These are phyloP conservation scores for Metschnikowia koreensis DNA, from an alignment of 805 yeast genomes.

Conservation along the genomic window DNA sequence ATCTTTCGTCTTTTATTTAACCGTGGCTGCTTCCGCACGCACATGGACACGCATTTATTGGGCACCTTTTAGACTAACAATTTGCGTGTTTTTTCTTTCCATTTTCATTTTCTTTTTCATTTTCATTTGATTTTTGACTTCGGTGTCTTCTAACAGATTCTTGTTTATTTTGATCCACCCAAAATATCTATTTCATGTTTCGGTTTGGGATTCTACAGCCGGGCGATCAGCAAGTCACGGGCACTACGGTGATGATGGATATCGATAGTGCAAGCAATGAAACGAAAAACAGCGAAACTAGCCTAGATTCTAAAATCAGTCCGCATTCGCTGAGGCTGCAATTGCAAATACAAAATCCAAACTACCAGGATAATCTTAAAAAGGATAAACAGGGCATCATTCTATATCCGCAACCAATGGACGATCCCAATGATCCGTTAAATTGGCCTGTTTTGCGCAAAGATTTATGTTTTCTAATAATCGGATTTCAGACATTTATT, in stretches of 20 bases:
- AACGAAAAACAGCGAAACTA: constrained; percentile 2
- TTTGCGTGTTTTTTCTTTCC: too few relatives aligned
- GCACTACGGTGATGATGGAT: constrained; percentile 46
- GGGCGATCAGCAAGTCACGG: constrained; percentile 40
- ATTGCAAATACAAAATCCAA: background rate
- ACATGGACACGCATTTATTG: too few relatives aligned
- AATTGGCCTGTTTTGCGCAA: constrained; percentile 64
- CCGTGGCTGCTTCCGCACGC: too few relatives aligned
- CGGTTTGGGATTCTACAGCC: constrained; percentile 45
- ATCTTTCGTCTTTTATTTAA: too few relatives aligned
- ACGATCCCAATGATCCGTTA: constrained; percentile 61
- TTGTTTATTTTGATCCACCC: too few relatives aligned
- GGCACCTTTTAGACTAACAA: too few relatives aligned
- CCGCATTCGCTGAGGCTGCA: background rate
- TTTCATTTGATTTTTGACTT: too few relatives aligned
- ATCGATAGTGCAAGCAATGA: background rate
- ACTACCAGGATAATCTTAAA: constrained; percentile 30
- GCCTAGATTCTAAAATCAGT: background rate
- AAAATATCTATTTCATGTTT: background rate
- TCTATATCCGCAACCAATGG: constrained; percentile 60
- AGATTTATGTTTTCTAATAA: constrained; percentile 49
- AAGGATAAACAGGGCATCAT: constrained; percentile 49
- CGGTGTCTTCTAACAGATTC: too few relatives aligned
- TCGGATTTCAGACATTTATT: constrained; percentile 56
- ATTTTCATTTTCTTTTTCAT: too few relatives aligned